Evolutionary conservation across 371 early-diverging fungal species (phyloP).

Genomic region (Circinella minor): DNA sequence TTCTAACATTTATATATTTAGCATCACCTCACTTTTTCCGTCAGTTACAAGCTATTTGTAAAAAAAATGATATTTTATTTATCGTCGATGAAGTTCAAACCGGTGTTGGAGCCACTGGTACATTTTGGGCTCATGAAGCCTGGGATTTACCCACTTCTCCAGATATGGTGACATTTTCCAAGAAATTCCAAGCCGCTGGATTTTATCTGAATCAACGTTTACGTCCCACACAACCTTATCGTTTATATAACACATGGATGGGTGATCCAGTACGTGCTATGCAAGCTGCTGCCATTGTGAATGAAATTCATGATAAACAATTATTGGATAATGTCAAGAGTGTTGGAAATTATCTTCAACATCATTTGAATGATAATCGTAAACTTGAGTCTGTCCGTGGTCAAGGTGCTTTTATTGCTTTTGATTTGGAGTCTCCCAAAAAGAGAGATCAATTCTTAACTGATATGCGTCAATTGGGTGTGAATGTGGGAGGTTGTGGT

Average conservation of each 20-base stretch:
- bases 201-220: slow-evolving; percentile 64
- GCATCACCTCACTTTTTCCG: slow-evolving; percentile 75
- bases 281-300: slow-evolving; percentile 69
- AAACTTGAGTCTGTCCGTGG: slow-evolving; percentile 60
- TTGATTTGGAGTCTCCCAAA: slow-evolving; percentile 60
- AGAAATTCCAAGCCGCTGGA: slow-evolving; percentile 81
- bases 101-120: slow-evolving; percentile 85
- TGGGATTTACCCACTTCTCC: slow-evolving; percentile 71
- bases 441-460: slow-evolving; percentile 58
- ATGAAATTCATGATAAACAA: slow-evolving; percentile 60
- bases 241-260: slow-evolving; percentile 80
- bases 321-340: slow-evolving; percentile 57
- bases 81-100: slow-evolving; percentile 89
- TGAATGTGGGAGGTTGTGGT: slow-evolving; percentile 78
- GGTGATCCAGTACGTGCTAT: slow-evolving; percentile 75
- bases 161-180: slow-evolving; percentile 80
- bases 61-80: slow-evolving; percentile 66
- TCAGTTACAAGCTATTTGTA: slow-evolving; percentile 66
- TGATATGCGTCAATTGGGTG: slow-evolving; percentile 66
- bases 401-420: slow-evolving; percentile 73
- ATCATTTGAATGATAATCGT: slow-evolving; percentile 32
- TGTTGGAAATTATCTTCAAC: slow-evolving; percentile 62
- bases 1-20: slow-evolving; percentile 5
- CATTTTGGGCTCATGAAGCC: slow-evolving; percentile 80
- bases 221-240: slow-evolving; percentile 65